These are phyloP conservation scores for Globisporangium paddicum DNA, from an alignment of 352 stramenopile genomes.

Conservation along the genomic window DNA sequence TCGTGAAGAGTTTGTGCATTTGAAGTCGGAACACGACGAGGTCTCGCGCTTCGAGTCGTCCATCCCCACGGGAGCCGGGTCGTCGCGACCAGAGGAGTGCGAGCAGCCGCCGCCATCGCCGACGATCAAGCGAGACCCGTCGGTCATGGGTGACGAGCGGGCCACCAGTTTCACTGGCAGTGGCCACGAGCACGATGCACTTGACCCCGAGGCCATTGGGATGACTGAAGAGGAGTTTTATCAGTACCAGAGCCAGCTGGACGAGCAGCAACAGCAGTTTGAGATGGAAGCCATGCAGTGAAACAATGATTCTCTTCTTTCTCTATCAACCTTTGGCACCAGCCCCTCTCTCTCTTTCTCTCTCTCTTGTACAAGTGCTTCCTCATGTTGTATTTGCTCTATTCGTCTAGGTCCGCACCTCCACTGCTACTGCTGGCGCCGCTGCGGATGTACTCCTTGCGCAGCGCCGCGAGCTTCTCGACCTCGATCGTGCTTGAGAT, in stretches of 20 bases:
- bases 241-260: constrained; percentile 3
- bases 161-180: neutral
- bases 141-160: constrained; percentile 11
- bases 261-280: constrained; percentile 11
- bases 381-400: constrained; percentile 6
- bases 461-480: constrained; percentile 29
- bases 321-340: too few species aligned
- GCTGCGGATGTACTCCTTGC: constrained; percentile 48
- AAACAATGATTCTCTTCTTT: too few species aligned
- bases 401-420: constrained; percentile 12
- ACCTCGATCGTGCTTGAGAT: constrained; percentile 12
- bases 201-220: neutral
- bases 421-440: constrained; percentile 54
- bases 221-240: constrained; percentile 6
- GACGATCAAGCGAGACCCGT: constrained; percentile 72
- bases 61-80: constrained; percentile 27
- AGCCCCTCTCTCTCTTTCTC: neutral
- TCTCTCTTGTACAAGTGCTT: neutral
- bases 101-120: constrained; percentile 72
- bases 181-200: constrained; percentile 1
- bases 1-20: constrained; percentile 76
- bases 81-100: constrained; percentile 49
- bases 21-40: constrained; percentile 82
- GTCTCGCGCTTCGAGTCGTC: constrained; percentile 81
- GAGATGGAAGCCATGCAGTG: constrained; percentile 15